Evolutionary conservation across 2,329 filamentous ascomycete species (phyloP), one percentile per base, ranked within the genome.

Genomic region (Sporothrix pseudoabietina): DNA sequence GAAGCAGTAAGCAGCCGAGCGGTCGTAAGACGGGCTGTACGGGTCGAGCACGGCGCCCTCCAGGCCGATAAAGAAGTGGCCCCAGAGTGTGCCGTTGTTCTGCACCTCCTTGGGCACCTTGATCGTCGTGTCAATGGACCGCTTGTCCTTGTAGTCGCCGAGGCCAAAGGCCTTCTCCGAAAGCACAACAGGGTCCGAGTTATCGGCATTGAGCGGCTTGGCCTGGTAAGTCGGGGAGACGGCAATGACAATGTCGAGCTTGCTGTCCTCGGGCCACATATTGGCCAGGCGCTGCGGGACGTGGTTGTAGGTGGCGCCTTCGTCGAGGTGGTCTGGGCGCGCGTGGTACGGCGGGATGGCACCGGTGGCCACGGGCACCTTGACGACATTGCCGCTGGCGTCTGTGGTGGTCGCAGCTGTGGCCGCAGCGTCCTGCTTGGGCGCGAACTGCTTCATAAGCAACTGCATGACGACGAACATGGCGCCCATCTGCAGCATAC

Each of bases 1-100:
- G 80, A 97, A 97, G 80, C 97, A 90, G 79, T 94, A 94, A 2
- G 96, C 94, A 74, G 89, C 91, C 9, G 87, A 86, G 0, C 89
- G 84, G 80, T 97, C 92, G 81, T 93, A 99, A 73, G 86, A 86
- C 0, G 89, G 84, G 72, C 89, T 87, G 10, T 87, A 87, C 2
- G 95, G 95, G 78, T 98, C 95, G 44, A 97, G 84, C 72, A 88
- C 86, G 74, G 89, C 88, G 71, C 94, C 95, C 10, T 90, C 84
- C 76, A 97, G 88, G 12, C 90, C 93, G 75, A 98, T 85, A 78
- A 94, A 97, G 82, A 98, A 97, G 81, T 99, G 96, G 2, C 93
- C 95, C 90, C 93, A 98, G 10, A 99, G 87, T 0, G 95, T 98
- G 47, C 93, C 94, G 80, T 98, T 98, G 77, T 94, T 87, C 85